phyloP scores from a whole-genome alignment of 305 asterid species.

The Stenogyne calaminthoides region DNA sequence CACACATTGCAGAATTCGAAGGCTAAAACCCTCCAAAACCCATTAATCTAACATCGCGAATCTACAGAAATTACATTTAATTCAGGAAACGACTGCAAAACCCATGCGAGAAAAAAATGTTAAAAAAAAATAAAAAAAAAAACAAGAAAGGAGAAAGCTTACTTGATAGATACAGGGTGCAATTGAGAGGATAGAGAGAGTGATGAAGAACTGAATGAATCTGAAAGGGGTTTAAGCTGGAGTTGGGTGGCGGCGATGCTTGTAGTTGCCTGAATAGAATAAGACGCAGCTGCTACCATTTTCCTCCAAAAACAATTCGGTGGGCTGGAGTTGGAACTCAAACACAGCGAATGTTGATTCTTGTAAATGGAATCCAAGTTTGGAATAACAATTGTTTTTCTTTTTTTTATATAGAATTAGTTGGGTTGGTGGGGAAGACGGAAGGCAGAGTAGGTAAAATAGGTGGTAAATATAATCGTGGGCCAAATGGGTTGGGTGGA shows the following conservation, averaged over 20 bases:
- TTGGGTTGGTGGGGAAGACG: constrained; percentile 27
- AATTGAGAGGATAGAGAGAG: constrained; percentile 61
- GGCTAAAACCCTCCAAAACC: constrained; percentile 14
- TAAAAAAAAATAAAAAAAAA: not conserved
- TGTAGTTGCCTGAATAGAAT: constrained; percentile 30
- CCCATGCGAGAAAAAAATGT: not conserved
- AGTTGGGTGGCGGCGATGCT: constrained; percentile 28
- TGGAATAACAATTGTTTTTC: not conserved
- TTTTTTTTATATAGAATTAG: too few relatives aligned
- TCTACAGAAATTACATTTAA: not conserved
- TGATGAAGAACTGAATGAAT: constrained; percentile 37
- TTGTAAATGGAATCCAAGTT: not conserved
- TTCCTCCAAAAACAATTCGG: not conserved
- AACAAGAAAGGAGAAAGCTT: constrained; percentile 21
- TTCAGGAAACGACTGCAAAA: not conserved
- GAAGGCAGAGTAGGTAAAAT: constrained; percentile 4
- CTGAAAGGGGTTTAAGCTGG: constrained; percentile 30
- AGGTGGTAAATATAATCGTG: not conserved
- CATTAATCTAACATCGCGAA: constrained; percentile 1
- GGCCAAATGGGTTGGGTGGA: not conserved
- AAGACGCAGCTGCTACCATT: constrained; percentile 51
- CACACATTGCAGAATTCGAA: not conserved
- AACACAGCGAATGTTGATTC: not conserved
- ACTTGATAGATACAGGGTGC: constrained; percentile 46
- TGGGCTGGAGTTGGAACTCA: not conserved